phyloP scores from a whole-genome alignment of 805 yeast species.

The Nakazawaea peltata region DNA sequence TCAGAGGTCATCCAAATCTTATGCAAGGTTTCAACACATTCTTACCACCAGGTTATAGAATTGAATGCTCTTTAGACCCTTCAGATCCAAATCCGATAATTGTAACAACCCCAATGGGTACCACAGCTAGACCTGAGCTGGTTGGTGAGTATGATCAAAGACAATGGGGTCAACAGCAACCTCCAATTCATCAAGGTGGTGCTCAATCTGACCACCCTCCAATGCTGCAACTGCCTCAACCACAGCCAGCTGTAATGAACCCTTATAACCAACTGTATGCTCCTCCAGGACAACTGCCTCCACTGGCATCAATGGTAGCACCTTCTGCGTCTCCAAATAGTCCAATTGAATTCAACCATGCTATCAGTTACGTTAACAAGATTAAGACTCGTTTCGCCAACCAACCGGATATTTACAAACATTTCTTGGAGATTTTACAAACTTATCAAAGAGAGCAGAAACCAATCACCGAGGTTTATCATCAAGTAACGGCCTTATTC shows the following conservation, averaged over 20 bases:
- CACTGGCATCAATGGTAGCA: not conserved
- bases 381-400: constrained; percentile 88
- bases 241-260: constrained; percentile 16
- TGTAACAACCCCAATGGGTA: constrained; percentile 94
- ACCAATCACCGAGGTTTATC: constrained; percentile 91
- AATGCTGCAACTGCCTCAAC: constrained; percentile 18
- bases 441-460: constrained; percentile 95
- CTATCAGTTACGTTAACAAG: constrained; percentile 92
- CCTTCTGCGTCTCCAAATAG: constrained; percentile 19
- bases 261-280: constrained; percentile 7
- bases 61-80: constrained; percentile 86
- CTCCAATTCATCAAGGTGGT: constrained; percentile 12
- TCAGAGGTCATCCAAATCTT: constrained; percentile 86
- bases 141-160: constrained; percentile 20
- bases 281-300: constrained; percentile 1
- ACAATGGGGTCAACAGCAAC: constrained; percentile 12
- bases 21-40: constrained; percentile 98
- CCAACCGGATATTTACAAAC: constrained; percentile 94
- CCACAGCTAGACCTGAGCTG: constrained; percentile 62
- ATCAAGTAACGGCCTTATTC: constrained; percentile 83
- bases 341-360: constrained; percentile 95
- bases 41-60: constrained; percentile 91
- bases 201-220: constrained; percentile 22
- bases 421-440: constrained; percentile 88
- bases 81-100: constrained; percentile 86